These are phyloP conservation scores for Pythium myriotylum DNA, from an alignment of 352 stramenopile genomes.

Conservation along the genomic window DNA sequence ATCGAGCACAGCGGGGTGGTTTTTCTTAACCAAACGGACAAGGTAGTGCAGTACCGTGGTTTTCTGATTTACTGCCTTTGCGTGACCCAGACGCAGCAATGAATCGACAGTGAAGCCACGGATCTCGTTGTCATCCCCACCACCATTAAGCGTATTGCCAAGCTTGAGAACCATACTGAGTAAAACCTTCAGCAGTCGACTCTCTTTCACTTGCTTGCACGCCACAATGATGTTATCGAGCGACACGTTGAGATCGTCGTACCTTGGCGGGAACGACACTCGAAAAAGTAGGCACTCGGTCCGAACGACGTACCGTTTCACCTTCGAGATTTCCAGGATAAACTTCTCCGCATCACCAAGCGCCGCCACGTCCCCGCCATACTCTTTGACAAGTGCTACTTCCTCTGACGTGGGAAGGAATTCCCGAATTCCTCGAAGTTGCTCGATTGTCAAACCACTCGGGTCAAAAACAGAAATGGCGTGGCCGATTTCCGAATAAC, in stretches of 20 bases:
- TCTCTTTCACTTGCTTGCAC: conserved; percentile 94
- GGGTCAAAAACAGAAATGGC: conserved; percentile 72
- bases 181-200: conserved; percentile 92
- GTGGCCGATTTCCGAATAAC: conserved; percentile 87
- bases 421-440: conserved; percentile 91
- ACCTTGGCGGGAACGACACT: conserved; percentile 66
- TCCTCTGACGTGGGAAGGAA: conserved; percentile 95
- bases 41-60: conserved; percentile 98
- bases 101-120: conserved; percentile 96
- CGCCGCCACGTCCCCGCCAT: conserved; percentile 62
- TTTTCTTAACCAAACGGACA: conserved; percentile 95
- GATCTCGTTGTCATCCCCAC: conserved; percentile 84
- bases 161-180: conserved; percentile 97
- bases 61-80: conserved; percentile 97
- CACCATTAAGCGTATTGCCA: conserved; percentile 96
- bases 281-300: conserved; percentile 87
- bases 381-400: conserved; percentile 74
- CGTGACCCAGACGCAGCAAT: conserved; percentile 91
- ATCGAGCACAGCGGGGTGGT: conserved; percentile 91
- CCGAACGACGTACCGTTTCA: conserved; percentile 63
- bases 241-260: conserved; percentile 81
- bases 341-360: conserved; percentile 89
- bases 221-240: conserved; percentile 87
- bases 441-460: conserved; percentile 61
- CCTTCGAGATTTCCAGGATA: conserved; percentile 84